phyloP scores from a whole-genome alignment of 2,329 filamentous ascomycete species.

The Byssochlamys sp. region DNA sequence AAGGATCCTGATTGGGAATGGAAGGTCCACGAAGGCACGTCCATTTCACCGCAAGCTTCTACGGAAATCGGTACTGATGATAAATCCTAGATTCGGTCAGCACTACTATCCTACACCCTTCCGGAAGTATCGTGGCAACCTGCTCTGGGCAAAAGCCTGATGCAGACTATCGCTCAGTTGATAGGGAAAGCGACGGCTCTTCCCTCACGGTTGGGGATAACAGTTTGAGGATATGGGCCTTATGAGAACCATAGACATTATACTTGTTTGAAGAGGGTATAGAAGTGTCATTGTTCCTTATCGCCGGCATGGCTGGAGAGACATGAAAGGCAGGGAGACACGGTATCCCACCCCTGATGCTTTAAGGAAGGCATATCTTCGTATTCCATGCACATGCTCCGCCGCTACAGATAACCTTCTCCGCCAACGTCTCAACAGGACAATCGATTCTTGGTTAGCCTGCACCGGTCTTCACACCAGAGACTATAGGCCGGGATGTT shows the following conservation, averaged over 20 bases:
- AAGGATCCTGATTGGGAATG: slow-evolving; percentile 35
- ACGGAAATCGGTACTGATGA: slow-evolving; percentile 8
- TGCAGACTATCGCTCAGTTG: slow-evolving; percentile 7
- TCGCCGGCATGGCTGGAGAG: not conserved
- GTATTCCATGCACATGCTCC: not conserved
- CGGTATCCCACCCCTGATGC: not conserved
- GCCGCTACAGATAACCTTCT: not conserved
- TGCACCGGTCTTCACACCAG: not conserved
- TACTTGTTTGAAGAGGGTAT: not conserved
- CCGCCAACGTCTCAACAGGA: not conserved
- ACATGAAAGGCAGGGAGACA: not conserved
- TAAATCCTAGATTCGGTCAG: slow-evolving; percentile 34
- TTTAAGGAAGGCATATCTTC: not conserved
- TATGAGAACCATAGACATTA: slow-evolving; percentile 1
- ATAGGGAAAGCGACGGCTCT: slow-evolving; percentile 5
- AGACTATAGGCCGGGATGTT: not conserved
- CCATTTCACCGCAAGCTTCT: not conserved
- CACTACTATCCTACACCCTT: slow-evolving; percentile 38
- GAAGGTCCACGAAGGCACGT: slow-evolving; percentile 38
- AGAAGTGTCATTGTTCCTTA: not conserved
- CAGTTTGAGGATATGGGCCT: slow-evolving; percentile 32
- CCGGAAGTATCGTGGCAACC: slow-evolving; percentile 40
- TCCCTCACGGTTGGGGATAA: slow-evolving; percentile 19
- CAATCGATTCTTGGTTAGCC: not conserved
- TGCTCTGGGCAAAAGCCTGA: slow-evolving; percentile 38